Base-by-base conservation (phyloP, 2,329 filamentous ascomycete species). In the Dryadomyces quercivorus region DNA sequence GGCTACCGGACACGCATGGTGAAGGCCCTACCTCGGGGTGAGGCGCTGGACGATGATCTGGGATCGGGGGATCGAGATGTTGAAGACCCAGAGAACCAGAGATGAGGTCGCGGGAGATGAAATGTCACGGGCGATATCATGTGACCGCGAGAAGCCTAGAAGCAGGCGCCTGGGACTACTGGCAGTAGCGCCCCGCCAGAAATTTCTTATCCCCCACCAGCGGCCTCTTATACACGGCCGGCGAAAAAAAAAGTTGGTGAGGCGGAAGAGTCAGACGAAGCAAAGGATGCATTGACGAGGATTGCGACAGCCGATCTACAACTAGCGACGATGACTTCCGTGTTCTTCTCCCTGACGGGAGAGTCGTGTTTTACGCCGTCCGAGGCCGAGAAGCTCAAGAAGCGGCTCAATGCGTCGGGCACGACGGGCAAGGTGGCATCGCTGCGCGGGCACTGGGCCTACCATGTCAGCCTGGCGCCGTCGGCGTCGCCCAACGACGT, bases 391-490 rank as follows among this genome's bases (percentile, higher is more conserved):
- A 74, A 74, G 65, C 64, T 76, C 48, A 65, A 66, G 57, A 67
- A 70, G 52, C 69, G 66, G 57, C 70, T 75, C 61, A 72, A 70
- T 59, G 61, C 62, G 50, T 60, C 65, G 45, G 63, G 67, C 55
- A 60, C 69, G 55, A 60, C 69, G 57, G 67, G 67, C 60, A 72
- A 73, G 63, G 73, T 80, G 57, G 68, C 70, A 57, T 67, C 67
- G 53, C 70, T 83, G 59, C 66, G 70, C 18, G 78, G 78, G 54
- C 71, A 72, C 54, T 82, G 79, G 76, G 67, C 81, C 55, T 87
- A 88, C 72, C 88, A 86, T 63, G 75, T 86, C 56, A 76, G 84
- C 64, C 72, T 84, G 58, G 73, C 75, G 58, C 66, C 70, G 50
- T 69, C 77, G 56, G 63, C 67, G 36, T 59, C 63, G 34, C 66